These are phyloP conservation scores for Puccinia triticina DNA, from an alignment of 1,284 basidiomycete genomes.

Conservation along the genomic window DNA sequence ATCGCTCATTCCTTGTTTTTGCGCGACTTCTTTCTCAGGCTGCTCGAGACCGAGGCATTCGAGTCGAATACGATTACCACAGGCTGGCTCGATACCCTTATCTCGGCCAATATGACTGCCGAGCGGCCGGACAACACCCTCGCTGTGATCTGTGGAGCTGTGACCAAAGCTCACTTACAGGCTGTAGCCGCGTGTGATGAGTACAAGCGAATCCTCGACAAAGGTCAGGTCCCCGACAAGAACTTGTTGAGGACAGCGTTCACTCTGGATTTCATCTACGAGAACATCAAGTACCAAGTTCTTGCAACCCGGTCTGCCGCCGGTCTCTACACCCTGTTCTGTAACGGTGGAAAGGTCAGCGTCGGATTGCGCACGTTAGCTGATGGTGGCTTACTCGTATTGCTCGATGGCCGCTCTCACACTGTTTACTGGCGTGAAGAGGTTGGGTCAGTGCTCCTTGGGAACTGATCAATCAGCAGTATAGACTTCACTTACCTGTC, in stretches of 20 bases:
- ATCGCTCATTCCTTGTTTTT: background rate
- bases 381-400: constrained; percentile 90
- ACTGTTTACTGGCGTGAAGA: constrained; percentile 99
- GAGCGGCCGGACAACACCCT: constrained; percentile 90
- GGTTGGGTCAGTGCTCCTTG: constrained; percentile 65
- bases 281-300: constrained; percentile 92
- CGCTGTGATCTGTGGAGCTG: constrained; percentile 95
- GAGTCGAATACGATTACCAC: constrained; percentile 97
- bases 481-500: background rate
- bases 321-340: constrained; percentile 87
- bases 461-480: background rate
- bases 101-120: constrained; percentile 91
- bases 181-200: constrained; percentile 86
- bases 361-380: constrained; percentile 88
- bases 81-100: constrained; percentile 96
- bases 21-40: constrained; percentile 72
- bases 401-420: constrained; percentile 91
- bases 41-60: constrained; percentile 95
- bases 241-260: constrained; percentile 97
- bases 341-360: constrained; percentile 89
- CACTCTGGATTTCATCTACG: constrained; percentile 91
- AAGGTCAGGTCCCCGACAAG: constrained; percentile 93
- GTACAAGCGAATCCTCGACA: constrained; percentile 94
- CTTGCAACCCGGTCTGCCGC: constrained; percentile 88
- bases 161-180: constrained; percentile 88